Base-by-base conservation (phyloP, 345 rosid species). In the Acer yangbiense region DNA sequence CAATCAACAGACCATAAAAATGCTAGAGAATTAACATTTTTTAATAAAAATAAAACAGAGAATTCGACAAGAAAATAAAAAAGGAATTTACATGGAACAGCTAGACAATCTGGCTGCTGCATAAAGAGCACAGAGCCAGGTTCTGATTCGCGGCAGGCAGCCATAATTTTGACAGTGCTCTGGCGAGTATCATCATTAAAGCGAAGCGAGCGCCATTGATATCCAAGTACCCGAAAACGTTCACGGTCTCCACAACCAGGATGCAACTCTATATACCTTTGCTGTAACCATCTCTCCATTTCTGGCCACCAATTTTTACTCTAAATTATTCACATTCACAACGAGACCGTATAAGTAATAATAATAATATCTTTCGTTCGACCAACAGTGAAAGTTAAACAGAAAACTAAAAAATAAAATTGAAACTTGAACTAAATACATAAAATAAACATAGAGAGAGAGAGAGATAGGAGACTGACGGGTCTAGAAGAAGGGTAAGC, bases 131-230 rank as follows among this genome's bases (percentile, higher is more conserved):
- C 54, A 11, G 90, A 83, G 71, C 76, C 81, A 3, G 92, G 93
- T 39, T 88, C 84, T 1, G 88, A 83, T 70, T 77, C 85, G 14
- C 71, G 63, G 78, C 76, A 89, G 80, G 93, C 91, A 83, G 94
- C 94, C 98, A 93, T 87, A 67, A 92, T 85, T 90, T 95, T 93
- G 48, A 80, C 96, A n/a, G 97, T 83, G 75, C 99, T 95, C 83
- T 93, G 99, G 46, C 92, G 87, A 69, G 98, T 93, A 60, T 80
- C 78, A 13, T 92, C 93, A 63, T 95, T 95, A 77, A 93, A 95
- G 5, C 88, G 92, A 76, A 95, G 96, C 0, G 90, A 84, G 43
- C 98, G 89, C 99, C 99, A 95, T 43, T 93, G 93, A 76, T 93
- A 95, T 48, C 99, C 97, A 63, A 95, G 76, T 62, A 95, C 68